Evolutionary conservation across 2,329 filamentous ascomycete species (phyloP).

Genomic region (Magnaporthiopsis incrustans): DNA sequence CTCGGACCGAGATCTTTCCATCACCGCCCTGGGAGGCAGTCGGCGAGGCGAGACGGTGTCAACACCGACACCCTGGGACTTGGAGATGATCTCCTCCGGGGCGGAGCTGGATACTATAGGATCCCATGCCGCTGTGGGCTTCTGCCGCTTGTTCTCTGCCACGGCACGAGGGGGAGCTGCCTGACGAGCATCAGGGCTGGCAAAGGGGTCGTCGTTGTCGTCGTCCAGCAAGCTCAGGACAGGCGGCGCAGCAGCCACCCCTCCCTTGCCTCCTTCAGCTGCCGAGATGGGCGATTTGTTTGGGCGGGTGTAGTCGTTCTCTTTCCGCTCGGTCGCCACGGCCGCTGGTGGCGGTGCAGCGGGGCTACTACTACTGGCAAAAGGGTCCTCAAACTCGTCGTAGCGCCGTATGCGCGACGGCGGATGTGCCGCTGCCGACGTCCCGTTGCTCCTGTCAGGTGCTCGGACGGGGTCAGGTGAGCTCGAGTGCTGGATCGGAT

Average conservation of each 20-base stretch:
- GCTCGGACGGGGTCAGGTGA: conserved; percentile 18
- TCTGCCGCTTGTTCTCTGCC: conserved; percentile 8
- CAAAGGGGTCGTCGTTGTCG: conserved; percentile 10
- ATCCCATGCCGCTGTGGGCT: conserved; percentile 30
- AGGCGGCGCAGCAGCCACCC: conserved; percentile 1
- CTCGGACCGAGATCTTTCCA: conserved; percentile 10
- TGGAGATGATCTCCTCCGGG: conserved; percentile 24
- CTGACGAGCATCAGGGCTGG: background rate
- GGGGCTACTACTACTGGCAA: conserved; percentile 13
- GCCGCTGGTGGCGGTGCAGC: too few relatives aligned
- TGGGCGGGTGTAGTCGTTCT: conserved; percentile 5
- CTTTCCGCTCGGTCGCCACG: too few relatives aligned
- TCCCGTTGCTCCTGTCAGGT: background rate
- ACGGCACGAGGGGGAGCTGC: conserved; percentile 2
- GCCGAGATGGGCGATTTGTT: conserved; percentile 2
- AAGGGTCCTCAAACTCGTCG: conserved; percentile 14
- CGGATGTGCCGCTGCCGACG: background rate
- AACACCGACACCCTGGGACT: too few relatives aligned
- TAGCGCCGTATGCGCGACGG: background rate
- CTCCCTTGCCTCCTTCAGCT: background rate
- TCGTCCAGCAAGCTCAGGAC: conserved; percentile 8
- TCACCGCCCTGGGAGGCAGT: conserved; percentile 10
- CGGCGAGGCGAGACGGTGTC: too few relatives aligned
- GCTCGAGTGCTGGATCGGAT: conserved; percentile 29
- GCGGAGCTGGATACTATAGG: conserved; percentile 44